Conservation (phyloP, 768 basidiomycete genomes). For the Cantharellus anzutake region DNA sequence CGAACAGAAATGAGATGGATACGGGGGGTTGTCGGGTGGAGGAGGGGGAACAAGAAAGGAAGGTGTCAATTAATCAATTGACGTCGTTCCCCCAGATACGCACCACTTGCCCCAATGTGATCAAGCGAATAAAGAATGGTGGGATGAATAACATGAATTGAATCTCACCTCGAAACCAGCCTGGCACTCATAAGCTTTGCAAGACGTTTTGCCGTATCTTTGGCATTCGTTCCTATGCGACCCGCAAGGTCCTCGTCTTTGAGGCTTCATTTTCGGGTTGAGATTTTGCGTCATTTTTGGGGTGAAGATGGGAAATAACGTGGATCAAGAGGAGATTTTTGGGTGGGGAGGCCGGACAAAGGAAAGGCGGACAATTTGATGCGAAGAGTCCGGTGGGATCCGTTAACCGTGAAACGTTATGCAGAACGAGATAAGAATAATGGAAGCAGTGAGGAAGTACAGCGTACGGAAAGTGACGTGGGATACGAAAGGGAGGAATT, state of each 20-base stretch:
- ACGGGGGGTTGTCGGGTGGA: not conserved
- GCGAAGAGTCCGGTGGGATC: no score
- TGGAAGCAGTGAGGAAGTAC: no score
- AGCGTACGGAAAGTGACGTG: no score
- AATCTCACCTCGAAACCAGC: constrained; percentile 54
- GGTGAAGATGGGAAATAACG: not conserved
- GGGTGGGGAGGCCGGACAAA: constrained; percentile 12
- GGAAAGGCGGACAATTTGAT: constrained; percentile 2
- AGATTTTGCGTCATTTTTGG: constrained; percentile 1
- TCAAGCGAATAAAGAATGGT: not conserved
- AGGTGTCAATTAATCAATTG: no score
- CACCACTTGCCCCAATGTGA: no score
- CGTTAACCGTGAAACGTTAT: no score
- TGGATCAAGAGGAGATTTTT: not conserved
- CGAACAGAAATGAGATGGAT: not conserved
- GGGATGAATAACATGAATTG: not conserved
- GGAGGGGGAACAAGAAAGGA: no score
- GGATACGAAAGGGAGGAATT: no score
- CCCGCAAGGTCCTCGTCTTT: constrained; percentile 91
- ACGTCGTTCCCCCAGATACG: no score
- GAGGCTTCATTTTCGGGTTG: constrained; percentile 29
- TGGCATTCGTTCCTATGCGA: constrained; percentile 71
- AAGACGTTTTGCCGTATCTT: constrained; percentile 80
- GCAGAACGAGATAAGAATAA: no score
- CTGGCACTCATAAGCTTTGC: constrained; percentile 62